These are phyloP conservation scores for Fusarium napiforme DNA, from an alignment of 2,329 filamentous ascomycete species.

Conservation along the genomic window DNA sequence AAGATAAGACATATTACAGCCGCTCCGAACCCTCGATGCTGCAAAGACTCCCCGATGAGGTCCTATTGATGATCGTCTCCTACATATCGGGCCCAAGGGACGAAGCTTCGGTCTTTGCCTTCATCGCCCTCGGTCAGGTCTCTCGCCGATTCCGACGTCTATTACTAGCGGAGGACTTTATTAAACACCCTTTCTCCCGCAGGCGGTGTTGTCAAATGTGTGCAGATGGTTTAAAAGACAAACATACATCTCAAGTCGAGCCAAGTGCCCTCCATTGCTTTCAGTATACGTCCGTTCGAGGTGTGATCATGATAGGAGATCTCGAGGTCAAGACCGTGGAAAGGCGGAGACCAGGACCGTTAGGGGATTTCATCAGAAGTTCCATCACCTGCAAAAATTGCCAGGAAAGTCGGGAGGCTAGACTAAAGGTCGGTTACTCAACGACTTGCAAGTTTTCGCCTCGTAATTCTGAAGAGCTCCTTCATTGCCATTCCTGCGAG, in stretches of 20 bases:
- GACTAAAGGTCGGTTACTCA: neutral
- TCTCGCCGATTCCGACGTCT: neutral
- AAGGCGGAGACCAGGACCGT: neutral
- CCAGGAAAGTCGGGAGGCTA: neutral
- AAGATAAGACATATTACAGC: too few species aligned
- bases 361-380: neutral
- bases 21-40: neutral
- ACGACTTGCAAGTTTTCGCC: neutral
- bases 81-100: neutral
- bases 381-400: neutral
- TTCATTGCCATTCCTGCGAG: neutral
- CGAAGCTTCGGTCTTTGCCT: neutral
- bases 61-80: neutral
- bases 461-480: fast-evolving
- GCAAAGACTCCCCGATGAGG: neutral
- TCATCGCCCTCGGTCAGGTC: neutral
- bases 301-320: fast-evolving
- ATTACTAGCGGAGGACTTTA: neutral
- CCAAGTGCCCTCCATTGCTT: neutral
- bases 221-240: neutral
- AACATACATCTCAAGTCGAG: neutral
- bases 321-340: too few species aligned
- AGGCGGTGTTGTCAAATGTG: neutral
- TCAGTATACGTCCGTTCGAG: neutral
- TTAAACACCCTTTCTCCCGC: neutral